These are phyloP conservation scores for Cadophora sp. DNA, from an alignment of 2,329 filamentous ascomycete genomes.

Conservation along the genomic window DNA sequence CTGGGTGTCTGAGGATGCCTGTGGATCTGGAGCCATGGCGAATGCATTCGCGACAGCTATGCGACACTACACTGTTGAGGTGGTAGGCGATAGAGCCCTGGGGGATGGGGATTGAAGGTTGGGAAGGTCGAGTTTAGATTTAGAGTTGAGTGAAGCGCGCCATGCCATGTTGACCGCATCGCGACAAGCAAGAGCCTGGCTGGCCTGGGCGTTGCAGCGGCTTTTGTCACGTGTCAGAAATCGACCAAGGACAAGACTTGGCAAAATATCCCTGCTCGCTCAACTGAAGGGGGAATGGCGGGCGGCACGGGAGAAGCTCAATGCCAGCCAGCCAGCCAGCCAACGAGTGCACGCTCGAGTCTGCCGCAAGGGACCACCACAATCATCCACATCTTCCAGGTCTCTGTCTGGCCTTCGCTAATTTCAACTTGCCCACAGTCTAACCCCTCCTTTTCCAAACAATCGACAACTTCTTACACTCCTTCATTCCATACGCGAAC, in stretches of 20 bases:
- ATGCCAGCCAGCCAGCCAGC: neutral
- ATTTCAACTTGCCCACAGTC: conserved; percentile 11
- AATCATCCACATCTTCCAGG: neutral
- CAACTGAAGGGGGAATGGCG: neutral
- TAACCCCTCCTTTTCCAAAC: conserved; percentile 18
- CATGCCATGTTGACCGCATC: neutral
- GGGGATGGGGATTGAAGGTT: neutral
- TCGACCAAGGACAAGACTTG: neutral
- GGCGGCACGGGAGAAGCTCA: neutral
- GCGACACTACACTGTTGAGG: conserved; percentile 22
- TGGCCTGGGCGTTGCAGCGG: neutral
- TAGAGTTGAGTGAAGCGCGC: conserved; percentile 15
- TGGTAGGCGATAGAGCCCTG: conserved; percentile 15
- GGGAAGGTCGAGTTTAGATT: neutral
- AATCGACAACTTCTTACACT: conserved; percentile 10
- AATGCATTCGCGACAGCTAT: conserved; percentile 41
- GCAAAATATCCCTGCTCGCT: neutral
- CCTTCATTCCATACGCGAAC: conserved; percentile 1
- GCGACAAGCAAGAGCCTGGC: neutral
- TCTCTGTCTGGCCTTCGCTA: neutral
- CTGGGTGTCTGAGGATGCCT: conserved; percentile 33
- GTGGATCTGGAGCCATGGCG: conserved; percentile 43
- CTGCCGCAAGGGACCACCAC: neutral
- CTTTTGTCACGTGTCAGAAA: neutral
- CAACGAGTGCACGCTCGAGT: neutral